Evolutionary conservation across 108 stramenopile species (phyloP).

Genomic region (Tribonema minus): DNA sequence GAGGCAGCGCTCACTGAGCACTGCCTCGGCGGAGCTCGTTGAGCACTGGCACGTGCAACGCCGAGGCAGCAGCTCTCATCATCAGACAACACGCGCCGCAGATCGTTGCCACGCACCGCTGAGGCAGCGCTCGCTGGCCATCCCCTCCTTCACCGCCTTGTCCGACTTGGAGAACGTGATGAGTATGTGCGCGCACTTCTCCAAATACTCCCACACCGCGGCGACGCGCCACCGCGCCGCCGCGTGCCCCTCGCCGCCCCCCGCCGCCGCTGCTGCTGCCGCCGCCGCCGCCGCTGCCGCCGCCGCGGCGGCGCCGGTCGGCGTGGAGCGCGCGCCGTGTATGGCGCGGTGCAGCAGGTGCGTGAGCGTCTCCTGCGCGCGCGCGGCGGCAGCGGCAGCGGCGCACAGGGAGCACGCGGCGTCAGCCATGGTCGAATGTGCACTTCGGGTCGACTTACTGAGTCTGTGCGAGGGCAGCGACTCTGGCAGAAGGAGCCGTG

Average conservation of each 20-base stretch:
- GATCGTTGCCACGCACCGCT: neutral
- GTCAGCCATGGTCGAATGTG: too few relatives aligned
- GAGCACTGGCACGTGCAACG: too few relatives aligned
- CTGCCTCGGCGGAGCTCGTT: too few relatives aligned
- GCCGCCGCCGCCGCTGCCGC: neutral
- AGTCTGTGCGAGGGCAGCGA: too few relatives aligned
- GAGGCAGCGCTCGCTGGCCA: conserved; percentile 13
- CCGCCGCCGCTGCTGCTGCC: neutral
- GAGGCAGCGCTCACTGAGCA: conserved; percentile 8
- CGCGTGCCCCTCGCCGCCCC: neutral
- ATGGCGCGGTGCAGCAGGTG: conserved; percentile 10
- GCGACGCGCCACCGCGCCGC: neutral
- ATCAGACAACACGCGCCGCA: too few relatives aligned
- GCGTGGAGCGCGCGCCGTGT: neutral
- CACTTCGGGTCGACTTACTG: too few relatives aligned
- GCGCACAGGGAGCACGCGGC: too few relatives aligned
- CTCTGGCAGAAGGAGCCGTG: too few relatives aligned
- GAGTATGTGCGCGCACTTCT: conserved; percentile 1
- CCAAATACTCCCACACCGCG: conserved; percentile 12
- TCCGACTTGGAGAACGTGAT: conserved; percentile 26
- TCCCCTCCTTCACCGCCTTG: conserved; percentile 18
- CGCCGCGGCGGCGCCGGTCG: neutral
- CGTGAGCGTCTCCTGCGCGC: conserved; percentile 41
- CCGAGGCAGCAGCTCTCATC: too few relatives aligned
- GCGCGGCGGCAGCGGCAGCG: too few relatives aligned